These are phyloP conservation scores for Paramecium bursaria DNA, from an alignment of 73 alveolate species.

Conservation along the genomic window DNA sequence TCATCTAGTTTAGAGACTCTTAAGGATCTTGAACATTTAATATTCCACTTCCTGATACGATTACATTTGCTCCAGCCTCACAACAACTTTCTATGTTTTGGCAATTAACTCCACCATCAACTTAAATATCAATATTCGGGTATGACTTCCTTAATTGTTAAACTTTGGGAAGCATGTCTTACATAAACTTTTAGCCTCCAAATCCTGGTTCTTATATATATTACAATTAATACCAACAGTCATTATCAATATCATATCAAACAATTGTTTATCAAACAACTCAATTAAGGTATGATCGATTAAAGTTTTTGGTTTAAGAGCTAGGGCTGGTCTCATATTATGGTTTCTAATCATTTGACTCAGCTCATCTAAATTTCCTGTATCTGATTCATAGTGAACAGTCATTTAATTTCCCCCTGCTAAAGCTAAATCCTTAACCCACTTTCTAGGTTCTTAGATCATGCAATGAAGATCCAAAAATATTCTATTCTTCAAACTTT, in stretches of 20 bases:
- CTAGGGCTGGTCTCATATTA: slow-evolving; percentile 76
- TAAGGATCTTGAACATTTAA: too few relatives aligned
- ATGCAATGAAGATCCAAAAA: slow-evolving; percentile 73
- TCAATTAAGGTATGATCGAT: slow-evolving; percentile 64
- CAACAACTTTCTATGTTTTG: slow-evolving; percentile 56
- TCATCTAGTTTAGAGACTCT: too few relatives aligned
- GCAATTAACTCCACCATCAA: slow-evolving; percentile 78
- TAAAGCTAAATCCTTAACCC: slow-evolving; percentile 68
- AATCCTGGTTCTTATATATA: slow-evolving; percentile 73
- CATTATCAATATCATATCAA: slow-evolving; percentile 74
- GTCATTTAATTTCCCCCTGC: slow-evolving; percentile 75
- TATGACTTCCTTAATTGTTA: slow-evolving; percentile 50
- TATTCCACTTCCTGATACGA: slow-evolving; percentile 77
- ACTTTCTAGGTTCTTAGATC: slow-evolving; percentile 73
- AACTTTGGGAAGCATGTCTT: slow-evolving; percentile 69
- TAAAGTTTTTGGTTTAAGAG: slow-evolving; percentile 72
- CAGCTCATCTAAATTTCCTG: slow-evolving; percentile 65
- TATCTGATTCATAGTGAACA: slow-evolving; percentile 74
- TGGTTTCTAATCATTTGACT: slow-evolving; percentile 59
- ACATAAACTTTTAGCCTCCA: slow-evolving; percentile 76
- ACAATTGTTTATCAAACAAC: slow-evolving; percentile 60
- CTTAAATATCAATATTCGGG: slow-evolving; percentile 72
- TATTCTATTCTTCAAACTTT: slow-evolving; percentile 44
- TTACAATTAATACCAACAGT: slow-evolving; percentile 65
- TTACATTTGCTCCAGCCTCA: slow-evolving; percentile 77